A percentile compares a stretch with the other conserved stretches of the same genome.
Evolutionary conservation across 1,284 basidiomycete genomes (phyloP).

Genomic region (Rhodotorula sp.): DNA sequence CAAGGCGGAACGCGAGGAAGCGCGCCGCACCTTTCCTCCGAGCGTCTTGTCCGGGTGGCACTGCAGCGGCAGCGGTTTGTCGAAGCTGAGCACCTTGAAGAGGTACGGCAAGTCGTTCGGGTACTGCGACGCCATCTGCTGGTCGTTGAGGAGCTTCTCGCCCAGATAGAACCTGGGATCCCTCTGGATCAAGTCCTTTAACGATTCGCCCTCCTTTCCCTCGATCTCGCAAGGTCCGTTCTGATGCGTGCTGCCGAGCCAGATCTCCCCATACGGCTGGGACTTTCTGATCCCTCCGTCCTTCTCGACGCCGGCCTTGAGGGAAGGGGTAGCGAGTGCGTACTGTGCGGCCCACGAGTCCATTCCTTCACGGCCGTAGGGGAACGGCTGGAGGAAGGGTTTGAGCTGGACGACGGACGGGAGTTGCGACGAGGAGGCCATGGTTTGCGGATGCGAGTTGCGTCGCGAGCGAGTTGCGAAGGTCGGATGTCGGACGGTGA

Average conservation of each 20-base stretch:
- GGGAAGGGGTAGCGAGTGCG: conserved; percentile 24
- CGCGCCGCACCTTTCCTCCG: conserved; percentile 2
- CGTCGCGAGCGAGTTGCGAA: background rate
- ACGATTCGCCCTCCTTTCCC: conserved; percentile 1
- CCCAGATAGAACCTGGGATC: conserved; percentile 34
- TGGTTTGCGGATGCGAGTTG: background rate
- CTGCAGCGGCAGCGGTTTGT: conserved; percentile 41
- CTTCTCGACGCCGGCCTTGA: conserved; percentile 8
- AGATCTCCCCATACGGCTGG: conserved; percentile 39
- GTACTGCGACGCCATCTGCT: conserved; percentile 33
- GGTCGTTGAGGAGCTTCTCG: conserved; percentile 29
- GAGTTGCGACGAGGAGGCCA: background rate
- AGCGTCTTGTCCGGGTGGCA: conserved; percentile 32
- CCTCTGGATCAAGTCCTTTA: conserved; percentile 24
- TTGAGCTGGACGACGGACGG: conserved; percentile 36
- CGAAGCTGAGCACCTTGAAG: conserved; percentile 41
- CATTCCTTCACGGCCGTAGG: conserved; percentile 28
- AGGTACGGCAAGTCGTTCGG: conserved; percentile 37
- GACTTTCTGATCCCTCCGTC: conserved; percentile 35
- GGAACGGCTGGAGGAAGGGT: conserved; percentile 41
- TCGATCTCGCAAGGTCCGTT: conserved; percentile 33
- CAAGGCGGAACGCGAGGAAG: background rate
- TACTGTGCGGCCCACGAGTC: conserved; percentile 34
- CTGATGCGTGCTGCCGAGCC: conserved; percentile 30
- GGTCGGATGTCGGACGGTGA: background rate